Evolutionary conservation across 2,329 filamentous ascomycete genomes (phyloP).

Genomic region (Penicillium fuscoglaucum): DNA sequence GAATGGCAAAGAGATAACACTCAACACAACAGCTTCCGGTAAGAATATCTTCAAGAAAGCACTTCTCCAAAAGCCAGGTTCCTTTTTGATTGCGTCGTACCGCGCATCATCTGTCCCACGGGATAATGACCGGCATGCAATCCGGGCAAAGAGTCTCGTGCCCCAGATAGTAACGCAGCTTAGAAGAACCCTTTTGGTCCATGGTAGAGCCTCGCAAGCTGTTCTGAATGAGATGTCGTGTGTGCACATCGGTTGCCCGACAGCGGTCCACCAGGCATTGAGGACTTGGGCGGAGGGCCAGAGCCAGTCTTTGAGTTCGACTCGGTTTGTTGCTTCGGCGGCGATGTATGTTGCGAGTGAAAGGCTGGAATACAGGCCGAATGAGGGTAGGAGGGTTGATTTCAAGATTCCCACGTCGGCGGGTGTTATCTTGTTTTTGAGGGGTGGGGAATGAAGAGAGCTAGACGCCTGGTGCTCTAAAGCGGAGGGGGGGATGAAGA

Average conservation of each 20-base stretch:
- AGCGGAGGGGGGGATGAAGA: neutral
- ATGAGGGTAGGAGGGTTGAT: conserved; percentile 56
- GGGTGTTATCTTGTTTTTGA: conserved; percentile 12
- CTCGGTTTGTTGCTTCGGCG: conserved; percentile 54
- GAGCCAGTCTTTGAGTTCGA: conserved; percentile 62
- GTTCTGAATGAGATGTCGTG: conserved; percentile 49
- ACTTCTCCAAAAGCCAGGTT: conserved; percentile 59
- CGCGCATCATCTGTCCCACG: conserved; percentile 58
- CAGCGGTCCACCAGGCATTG: conserved; percentile 62
- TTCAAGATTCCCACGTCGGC: conserved; percentile 53
- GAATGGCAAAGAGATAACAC: conserved; percentile 58
- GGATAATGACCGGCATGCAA: conserved; percentile 51
- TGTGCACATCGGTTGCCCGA: conserved; percentile 53
- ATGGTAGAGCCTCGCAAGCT: conserved; percentile 52
- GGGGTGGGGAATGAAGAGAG: neutral
- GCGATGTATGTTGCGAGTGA: conserved; percentile 54
- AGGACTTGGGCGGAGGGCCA: conserved; percentile 57
- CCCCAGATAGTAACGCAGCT: conserved; percentile 61
- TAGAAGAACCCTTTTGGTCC: conserved; percentile 58
- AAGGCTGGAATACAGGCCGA: conserved; percentile 55
- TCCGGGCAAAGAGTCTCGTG: conserved; percentile 55
- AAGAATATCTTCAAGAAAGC: conserved; percentile 57
- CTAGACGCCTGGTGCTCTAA: conserved; percentile 2
- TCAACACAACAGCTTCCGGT: conserved; percentile 59
- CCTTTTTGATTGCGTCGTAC: conserved; percentile 54